Percentiles rank a stretch among this genome's conserved stretches.
Evolutionary conservation across 108 stramenopile genomes (phyloP).

Genomic region (Hondaea fermentalgiana): DNA sequence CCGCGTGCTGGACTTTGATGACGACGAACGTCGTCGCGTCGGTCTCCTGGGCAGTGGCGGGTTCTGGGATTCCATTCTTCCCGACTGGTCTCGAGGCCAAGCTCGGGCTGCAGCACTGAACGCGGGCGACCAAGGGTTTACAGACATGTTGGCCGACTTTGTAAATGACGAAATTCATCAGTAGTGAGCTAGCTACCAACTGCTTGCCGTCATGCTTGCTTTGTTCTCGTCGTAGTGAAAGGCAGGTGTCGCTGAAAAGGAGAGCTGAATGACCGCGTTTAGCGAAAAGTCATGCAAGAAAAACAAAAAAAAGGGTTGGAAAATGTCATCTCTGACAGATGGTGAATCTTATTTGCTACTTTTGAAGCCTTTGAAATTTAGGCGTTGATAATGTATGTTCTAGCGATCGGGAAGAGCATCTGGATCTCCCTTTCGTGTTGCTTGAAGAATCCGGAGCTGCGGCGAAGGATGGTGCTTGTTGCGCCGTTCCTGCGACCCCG

Average conservation of each 20-base stretch:
- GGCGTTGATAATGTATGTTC: background rate
- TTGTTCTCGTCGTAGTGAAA: background rate
- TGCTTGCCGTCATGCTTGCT: background rate
- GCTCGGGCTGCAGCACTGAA: background rate
- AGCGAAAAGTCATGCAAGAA: too few species aligned
- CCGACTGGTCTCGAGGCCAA: background rate
- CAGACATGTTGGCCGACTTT: background rate
- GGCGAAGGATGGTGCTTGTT: background rate
- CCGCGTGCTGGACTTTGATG: slow-evolving; percentile 49
- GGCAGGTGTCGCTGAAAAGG: too few species aligned
- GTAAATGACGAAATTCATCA: slow-evolving; percentile 1
- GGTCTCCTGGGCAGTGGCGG: slow-evolving; percentile 1
- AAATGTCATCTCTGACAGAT: background rate
- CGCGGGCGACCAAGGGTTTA: background rate
- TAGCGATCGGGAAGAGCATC: background rate
- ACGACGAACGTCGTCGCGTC: slow-evolving; percentile 30
- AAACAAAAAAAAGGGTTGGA: too few species aligned
- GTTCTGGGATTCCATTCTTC: background rate
- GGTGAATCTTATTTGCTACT: background rate
- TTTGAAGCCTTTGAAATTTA: background rate
- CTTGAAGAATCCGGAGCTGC: background rate
- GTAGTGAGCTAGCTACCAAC: background rate
- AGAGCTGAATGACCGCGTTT: too few species aligned
- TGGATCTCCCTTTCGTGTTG: background rate
- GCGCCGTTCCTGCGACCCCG: background rate